Evolutionary conservation across 2,329 filamentous ascomycete species (phyloP).

Genomic region (Leptographium lundbergii): DNA sequence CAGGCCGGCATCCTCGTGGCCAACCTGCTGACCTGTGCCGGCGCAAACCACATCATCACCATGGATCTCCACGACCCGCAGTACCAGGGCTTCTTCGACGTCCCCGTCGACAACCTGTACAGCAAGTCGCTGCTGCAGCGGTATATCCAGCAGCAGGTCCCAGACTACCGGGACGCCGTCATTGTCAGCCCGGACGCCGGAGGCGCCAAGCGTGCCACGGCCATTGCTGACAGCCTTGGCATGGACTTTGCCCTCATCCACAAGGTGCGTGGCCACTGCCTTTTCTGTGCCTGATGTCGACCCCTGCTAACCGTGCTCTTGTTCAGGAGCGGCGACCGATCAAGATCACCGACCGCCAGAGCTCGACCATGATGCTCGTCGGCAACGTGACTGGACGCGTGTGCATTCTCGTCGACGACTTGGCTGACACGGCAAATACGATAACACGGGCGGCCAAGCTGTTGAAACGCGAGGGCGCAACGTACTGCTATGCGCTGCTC

Average conservation of each 20-base stretch:
- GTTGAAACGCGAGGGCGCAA: slow-evolving; percentile 92
- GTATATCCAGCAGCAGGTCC: slow-evolving; percentile 69
- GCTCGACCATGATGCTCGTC: slow-evolving; percentile 74
- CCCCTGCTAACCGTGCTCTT: not conserved
- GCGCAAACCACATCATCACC: slow-evolving; percentile 92
- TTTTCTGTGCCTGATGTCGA: too few relatives aligned
- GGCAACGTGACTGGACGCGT: slow-evolving; percentile 58
- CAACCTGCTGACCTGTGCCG: slow-evolving; percentile 86
- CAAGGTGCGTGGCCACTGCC: slow-evolving; percentile 48
- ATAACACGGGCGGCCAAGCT: slow-evolving; percentile 93
- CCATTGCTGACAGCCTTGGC: slow-evolving; percentile 83
- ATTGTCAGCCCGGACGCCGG: slow-evolving; percentile 95
- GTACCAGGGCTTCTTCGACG: slow-evolving; percentile 98
- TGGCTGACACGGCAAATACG: slow-evolving; percentile 93
- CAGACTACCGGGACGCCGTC: slow-evolving; percentile 73
- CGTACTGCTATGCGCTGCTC: slow-evolving; percentile 77
- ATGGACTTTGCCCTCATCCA: slow-evolving; percentile 97
- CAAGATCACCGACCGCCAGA: slow-evolving; percentile 61
- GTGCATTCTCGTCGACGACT: slow-evolving; percentile 85
- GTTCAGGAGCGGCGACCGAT: slow-evolving; percentile 43
- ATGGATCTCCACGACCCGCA: slow-evolving; percentile 91
- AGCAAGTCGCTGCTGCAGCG: slow-evolving; percentile 60
- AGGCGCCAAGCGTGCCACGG: slow-evolving; percentile 88
- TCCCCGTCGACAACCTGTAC: slow-evolving; percentile 96
- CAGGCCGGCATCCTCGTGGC: slow-evolving; percentile 92